Evolutionary conservation across 192 early-diverging fungal species (phyloP), one percentile per base, ranked within the genome.

Genomic region (Backusella liffmaniae): DNA sequence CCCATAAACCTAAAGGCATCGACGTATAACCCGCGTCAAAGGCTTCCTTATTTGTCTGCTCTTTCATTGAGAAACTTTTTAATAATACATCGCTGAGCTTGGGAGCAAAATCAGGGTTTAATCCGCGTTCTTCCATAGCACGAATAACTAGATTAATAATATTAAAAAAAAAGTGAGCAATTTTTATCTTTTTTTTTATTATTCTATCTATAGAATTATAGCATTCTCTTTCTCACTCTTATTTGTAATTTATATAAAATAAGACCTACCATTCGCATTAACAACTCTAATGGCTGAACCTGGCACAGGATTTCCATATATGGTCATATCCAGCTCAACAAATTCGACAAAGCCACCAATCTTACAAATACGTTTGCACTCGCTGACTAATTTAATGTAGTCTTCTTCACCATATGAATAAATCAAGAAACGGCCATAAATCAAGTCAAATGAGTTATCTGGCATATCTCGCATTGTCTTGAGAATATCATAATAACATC

Each of bases 1-100:
- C 78, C 78, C 78, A 79, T 26, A 79, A 10, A 6, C 78, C 78
- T n/a, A 79, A 13, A 10, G 78, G 78, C 16, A 79, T 56, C 4
- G 78, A 79, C 1, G 32, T 74, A 44, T 79, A 79, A 0, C 30
- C 41, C 23, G 39, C 32, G 9, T 46, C 62, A 46, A 59, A 44
- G 29, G 2, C 13, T 26, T 12, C 18, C 6, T 35, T 67, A 5
- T 36, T 69, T 4, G 36, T 37, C 35, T 73, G 51, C 2, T 35
- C 21, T 8, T 35, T 29, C 21, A 10, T 1, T 36, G 32, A 32
- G 62, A 44, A 42, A 8, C 1, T 3, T 15, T 69, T 42, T 34
- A 69, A 62, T 26, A 76, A 69, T 23, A 70, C 34, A 23, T 76
- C 49, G 4, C 67, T 37, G 4, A 76, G 18, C 10, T 76, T 67